Base-by-base conservation (phyloP, 164 flowering plant species). In the Magnolia changhungtana region DNA sequence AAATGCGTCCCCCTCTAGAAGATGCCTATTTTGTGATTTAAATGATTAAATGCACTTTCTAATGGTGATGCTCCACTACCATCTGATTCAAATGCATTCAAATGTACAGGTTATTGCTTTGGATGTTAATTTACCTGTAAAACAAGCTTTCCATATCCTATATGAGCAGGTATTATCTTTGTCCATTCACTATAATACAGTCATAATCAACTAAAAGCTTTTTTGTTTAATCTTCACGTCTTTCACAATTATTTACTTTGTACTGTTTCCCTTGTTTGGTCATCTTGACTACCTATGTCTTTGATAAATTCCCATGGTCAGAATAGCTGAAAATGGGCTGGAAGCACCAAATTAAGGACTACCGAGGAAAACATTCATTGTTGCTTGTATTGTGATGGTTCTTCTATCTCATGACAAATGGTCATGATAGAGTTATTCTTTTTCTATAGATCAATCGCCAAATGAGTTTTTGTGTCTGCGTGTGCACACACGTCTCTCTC, bases 81-180 rank as follows among this genome's bases (percentile, higher is more conserved):
- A 24, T 67, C 58, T 75, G 67, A 58, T 59, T 45, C 7, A 23
- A 10, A 8, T 55, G 65, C 37, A 21, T 24, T 8, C 69, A 8
- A 63, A 55, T 45, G 72, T 79, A 74, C 89, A 94, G 98, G 91
- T 94, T 67, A 84, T 91, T 81, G 96, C 95, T 2, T 82, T 94
- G 82, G 98, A 92, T 78, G 88, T 91, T 31, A 84, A 88, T 80
- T 81, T 92, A 72, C 98, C 98, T 71, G 98, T 94, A 63, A 91
- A 92, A 76, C 97, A 94, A 87, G 98, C 98, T 74, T 95, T 95
- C 81, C 97, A 95, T 80, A 90, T 95, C 70, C 83, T 94, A 63
- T 85, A 89, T 74, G 98, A 92, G 82, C 98, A 94, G 97, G 98
- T 94, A 87, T 23, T 18, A 73, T 19, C 74, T 55, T 72, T n/a